Evolutionary conservation across 306 rosid species (phyloP), one percentile per base, ranked within the genome.

Genomic region (Trifolium dubium): DNA sequence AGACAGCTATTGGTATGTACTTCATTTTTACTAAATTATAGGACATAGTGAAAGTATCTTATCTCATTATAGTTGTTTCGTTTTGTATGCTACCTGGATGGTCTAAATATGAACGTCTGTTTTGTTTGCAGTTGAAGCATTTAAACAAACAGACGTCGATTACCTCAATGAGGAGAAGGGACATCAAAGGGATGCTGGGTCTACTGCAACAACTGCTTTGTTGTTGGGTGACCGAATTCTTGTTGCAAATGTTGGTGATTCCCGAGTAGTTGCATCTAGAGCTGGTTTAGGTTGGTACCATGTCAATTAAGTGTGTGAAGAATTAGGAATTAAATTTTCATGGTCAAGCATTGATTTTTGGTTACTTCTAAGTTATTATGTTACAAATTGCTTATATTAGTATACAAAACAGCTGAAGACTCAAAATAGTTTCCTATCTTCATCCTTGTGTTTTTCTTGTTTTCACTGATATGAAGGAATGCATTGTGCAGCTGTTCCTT

Each of bases 221-320:
- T 81, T 92, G 81, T 82, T 92, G 62, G 93, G 96, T 14, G 93
- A 89, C 51, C 86, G 93, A 59, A 76, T 92, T 71, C 84, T 89
- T 78, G 96, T 92, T 82, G 97, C 97, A 40, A 92, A 92, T 86
- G 97, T 92, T 65, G 97, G 97, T 56, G 97, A 92, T 89, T 92
- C 97, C 67, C 87, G 97, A 90, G 97, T 89, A 7, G 96, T 92
- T 71, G 96, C 90, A 40, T 72, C 80, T 59, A 85, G 97, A 83
- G 93, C 92, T 86, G 97, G 97, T 82, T 83, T 86, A 89, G 96
- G 97, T 92, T 79, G 69, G 75, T 85, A 64, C 77, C 72, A 51
- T 83, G 69, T 49, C 72, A 74, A 10, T 82, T 78, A 55, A 51
- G 61, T 66, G 72, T 79, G 18, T 73, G 29, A 74, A 34, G 75